Base-by-base conservation (phyloP, 78 protist species). In the Mantamonas sphyraenae region DNA sequence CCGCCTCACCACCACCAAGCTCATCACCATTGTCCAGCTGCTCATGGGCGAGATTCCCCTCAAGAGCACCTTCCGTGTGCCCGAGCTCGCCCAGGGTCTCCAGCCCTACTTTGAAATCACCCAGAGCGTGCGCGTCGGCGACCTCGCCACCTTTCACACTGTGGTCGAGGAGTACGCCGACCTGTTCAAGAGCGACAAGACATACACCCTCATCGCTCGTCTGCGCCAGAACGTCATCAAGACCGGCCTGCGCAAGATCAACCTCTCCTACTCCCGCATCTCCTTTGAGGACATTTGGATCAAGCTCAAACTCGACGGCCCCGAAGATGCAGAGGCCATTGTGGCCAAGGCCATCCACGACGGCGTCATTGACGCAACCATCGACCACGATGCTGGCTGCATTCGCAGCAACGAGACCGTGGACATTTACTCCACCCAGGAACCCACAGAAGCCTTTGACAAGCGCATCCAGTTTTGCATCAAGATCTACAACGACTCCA, bases 31-130 rank as follows among this genome's bases (percentile, higher is more conserved):
- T 64, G 96, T 93, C 65, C 90, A 90, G 74, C 69, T 93, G 50
- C 77, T 95, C 45, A 61, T 91, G 35, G 97, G 98, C 31, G 96
- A 91, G 69, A 85, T 93, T 43, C 98, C 98, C n/a, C 93, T 84
- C 34, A 68, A 93, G 43, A 37, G 73, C 16, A 47, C 79, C 26
- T 91, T 95, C 65, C 66, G 80, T 19, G 82, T 75, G 64, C 69
- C 71, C n/a, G 64, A 34, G 22, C n/a, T 91, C 57, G 20, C 61
- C 19, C 20, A 12, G n/a, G 70, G 92, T 28, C 69, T 95, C 34
- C 53, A 24, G 42, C 95, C 98, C 14, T 95, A 95, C 83, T 62
- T 81, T 10, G 53, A 79, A 31, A 53, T 95, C 16, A 77, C 91
- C n/a, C 77, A 47, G 53, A 16, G 92, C 17, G 98, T 90, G 31